A percentile compares a stretch with the other conserved stretches of the same genome.
These are phyloP conservation scores for Rhynchosporium graminicola DNA, from an alignment of 2,329 filamentous ascomycete species.

Conservation along the genomic window DNA sequence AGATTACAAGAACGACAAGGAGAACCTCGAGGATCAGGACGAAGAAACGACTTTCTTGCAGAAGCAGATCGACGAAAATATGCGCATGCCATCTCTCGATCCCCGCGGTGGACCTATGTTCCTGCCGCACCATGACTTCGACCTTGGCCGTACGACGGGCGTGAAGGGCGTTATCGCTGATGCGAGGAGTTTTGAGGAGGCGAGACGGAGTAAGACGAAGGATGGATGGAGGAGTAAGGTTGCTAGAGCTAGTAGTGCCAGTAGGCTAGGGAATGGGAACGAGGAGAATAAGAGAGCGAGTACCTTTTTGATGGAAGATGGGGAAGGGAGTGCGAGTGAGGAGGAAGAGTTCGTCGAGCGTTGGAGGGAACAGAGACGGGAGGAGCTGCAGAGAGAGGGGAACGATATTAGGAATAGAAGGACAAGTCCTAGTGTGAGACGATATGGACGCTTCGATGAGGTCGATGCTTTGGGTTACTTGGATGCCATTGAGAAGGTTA, in stretches of 20 bases:
- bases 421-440: constrained; percentile 73
- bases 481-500: constrained; percentile 92
- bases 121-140: constrained; percentile 63
- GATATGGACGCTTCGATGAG: constrained; percentile 76
- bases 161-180: constrained; percentile 88
- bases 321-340: constrained; percentile 42
- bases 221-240: constrained; percentile 41
- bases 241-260: constrained; percentile 52
- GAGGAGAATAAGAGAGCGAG: constrained; percentile 29
- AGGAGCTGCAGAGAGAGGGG: constrained; percentile 70
- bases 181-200: constrained; percentile 73
- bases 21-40: constrained; percentile 56
- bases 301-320: constrained; percentile 35
- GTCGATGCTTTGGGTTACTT: constrained; percentile 92
- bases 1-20: constrained; percentile 50
- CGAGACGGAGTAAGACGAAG: constrained; percentile 46
- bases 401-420: constrained; percentile 62
- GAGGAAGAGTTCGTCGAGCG: constrained; percentile 84
- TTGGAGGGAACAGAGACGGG: constrained; percentile 80
- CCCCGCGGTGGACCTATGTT: constrained; percentile 50
- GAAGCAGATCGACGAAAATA: constrained; percentile 60
- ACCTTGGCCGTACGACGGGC: constrained; percentile 72
- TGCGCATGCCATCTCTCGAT: constrained; percentile 63
- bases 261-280: constrained; percentile 13
- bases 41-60: constrained; percentile 44